These are phyloP conservation scores for Choiromyces venosus DNA, from an alignment of 495 filamentous ascomycete species.

Conservation along the genomic window DNA sequence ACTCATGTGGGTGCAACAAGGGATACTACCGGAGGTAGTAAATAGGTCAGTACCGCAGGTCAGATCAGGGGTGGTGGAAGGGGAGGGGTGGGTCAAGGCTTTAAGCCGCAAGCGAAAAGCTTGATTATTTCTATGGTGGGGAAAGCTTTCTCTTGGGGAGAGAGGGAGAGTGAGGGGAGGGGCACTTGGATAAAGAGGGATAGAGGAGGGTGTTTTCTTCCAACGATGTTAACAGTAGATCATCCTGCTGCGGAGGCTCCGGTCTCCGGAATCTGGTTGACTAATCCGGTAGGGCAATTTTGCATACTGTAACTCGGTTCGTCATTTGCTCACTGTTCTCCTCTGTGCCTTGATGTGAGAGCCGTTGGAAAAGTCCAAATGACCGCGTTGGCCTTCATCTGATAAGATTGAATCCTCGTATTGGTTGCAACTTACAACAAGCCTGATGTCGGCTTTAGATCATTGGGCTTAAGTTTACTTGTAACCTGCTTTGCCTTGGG, in stretches of 20 bases:
- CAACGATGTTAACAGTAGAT: neutral
- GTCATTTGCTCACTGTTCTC: neutral
- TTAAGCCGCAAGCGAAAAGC: neutral
- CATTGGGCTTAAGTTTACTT: too few species aligned
- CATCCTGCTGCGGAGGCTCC: neutral
- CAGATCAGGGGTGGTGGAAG: neutral
- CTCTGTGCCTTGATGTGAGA: too few species aligned
- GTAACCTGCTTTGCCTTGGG: too few species aligned
- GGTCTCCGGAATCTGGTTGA: neutral
- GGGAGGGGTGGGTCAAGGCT: neutral
- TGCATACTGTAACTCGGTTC: neutral
- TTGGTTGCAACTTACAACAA: neutral
- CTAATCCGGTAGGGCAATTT: neutral
- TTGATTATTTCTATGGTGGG: neutral
- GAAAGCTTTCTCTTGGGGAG: neutral
- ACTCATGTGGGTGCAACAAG: neutral
- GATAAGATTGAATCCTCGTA: neutral
- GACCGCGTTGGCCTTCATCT: neutral
- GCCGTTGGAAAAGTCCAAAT: neutral
- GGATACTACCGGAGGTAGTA: neutral
- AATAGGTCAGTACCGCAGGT: neutral
- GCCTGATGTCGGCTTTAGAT: neutral
- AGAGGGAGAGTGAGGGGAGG: neutral
- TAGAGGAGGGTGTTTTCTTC: neutral
- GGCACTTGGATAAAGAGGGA: neutral